Percentiles rank a stretch among this genome's conserved stretches.
Conservation (phyloP, 78 protist genomes). For the Cavenderia fasciculata region DNA sequence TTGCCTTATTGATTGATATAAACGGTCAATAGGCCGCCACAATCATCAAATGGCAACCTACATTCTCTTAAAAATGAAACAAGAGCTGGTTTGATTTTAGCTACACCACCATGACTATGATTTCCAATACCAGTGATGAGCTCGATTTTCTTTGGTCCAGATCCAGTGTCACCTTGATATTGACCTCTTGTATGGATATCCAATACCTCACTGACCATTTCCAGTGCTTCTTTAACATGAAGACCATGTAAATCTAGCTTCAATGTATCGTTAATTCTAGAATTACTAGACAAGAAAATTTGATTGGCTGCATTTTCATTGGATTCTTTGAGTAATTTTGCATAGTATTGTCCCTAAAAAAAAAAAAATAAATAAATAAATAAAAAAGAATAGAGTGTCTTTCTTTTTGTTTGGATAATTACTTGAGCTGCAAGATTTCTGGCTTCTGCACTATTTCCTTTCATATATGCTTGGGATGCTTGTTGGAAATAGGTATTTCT, state of each 20-base stretch:
- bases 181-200: slow-evolving; percentile 34
- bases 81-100: slow-evolving; percentile 61
- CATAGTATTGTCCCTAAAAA: slow-evolving; percentile 39
- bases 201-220: slow-evolving; percentile 32
- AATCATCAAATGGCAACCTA: slow-evolving; percentile 2
- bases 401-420: neutral
- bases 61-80: slow-evolving; percentile 8
- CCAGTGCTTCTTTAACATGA: slow-evolving; percentile 56
- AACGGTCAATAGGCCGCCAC: slow-evolving; percentile 38
- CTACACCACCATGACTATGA: slow-evolving; percentile 49
- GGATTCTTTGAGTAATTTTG: neutral
- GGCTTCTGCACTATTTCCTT: slow-evolving; percentile 30
- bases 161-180: neutral
- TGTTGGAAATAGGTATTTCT: slow-evolving; percentile 20
- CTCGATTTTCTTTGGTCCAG: slow-evolving; percentile 18
- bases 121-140: slow-evolving; percentile 55
- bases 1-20: too few species aligned
- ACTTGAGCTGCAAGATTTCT: too few species aligned
- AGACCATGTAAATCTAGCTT: slow-evolving; percentile 67
- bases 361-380: too few species aligned
- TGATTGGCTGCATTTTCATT: slow-evolving; percentile 34
- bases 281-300: slow-evolving; percentile 41
- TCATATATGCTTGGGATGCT: slow-evolving; percentile 43
- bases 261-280: slow-evolving; percentile 28
- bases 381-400: too few species aligned